Evolutionary conservation across 495 filamentous ascomycete genomes (phyloP).

Genomic region (Tuber umbilicatum): DNA sequence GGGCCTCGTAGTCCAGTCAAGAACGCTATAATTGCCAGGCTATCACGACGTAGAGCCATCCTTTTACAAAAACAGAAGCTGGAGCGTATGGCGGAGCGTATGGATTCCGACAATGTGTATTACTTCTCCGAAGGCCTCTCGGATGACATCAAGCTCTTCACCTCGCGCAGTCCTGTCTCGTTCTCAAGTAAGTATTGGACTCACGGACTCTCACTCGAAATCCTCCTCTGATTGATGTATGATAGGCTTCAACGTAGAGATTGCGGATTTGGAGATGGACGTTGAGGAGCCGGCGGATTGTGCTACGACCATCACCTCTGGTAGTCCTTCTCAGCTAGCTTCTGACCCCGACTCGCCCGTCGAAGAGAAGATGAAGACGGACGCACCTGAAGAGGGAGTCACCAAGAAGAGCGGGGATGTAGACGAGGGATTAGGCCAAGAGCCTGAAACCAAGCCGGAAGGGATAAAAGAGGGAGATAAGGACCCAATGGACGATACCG

Average conservation of each 20-base stretch:
- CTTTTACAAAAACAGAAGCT: background rate
- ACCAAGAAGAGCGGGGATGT: constrained; percentile 17
- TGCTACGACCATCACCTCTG: constrained; percentile 16
- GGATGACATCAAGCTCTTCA: constrained; percentile 20
- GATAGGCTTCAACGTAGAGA: constrained; percentile 30
- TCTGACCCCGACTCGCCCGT: constrained; percentile 16
- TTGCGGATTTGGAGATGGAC: constrained; percentile 34
- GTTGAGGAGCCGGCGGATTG: constrained; percentile 31
- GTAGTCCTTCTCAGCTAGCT: constrained; percentile 5
- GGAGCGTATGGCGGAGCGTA: background rate
- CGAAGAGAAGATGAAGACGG: constrained; percentile 22
- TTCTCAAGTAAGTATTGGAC: background rate
- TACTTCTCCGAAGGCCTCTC: background rate
- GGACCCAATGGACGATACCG: background rate
- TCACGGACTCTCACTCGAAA: constrained; percentile 28
- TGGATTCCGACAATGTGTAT: constrained; percentile 1
- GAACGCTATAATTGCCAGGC: background rate
- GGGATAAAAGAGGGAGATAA: constrained; percentile 1
- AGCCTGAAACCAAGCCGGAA: constrained; percentile 5
- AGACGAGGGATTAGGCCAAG: constrained; percentile 16
- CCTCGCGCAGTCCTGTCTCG: background rate
- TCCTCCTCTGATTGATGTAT: constrained; percentile 6
- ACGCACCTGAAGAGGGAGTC: constrained; percentile 24
- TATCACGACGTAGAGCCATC: constrained; percentile 4
- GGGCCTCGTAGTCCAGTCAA: background rate